Evolutionary conservation across 2,329 filamentous ascomycete species (phyloP).

Genomic region (Nemania sp.): DNA sequence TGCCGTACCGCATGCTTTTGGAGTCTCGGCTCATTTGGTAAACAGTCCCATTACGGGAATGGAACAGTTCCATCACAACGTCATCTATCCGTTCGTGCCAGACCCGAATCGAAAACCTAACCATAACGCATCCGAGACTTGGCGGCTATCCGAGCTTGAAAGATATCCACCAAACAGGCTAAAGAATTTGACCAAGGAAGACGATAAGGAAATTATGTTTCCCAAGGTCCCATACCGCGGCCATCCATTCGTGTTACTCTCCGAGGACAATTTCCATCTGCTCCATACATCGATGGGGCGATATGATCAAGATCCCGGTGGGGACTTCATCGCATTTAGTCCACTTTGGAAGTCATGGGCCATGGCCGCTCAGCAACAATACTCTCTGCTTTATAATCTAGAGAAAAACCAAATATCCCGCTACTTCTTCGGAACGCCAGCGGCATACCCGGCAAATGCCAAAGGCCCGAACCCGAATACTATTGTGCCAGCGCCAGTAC

Average conservation of each 20-base stretch:
- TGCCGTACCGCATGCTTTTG: slow-evolving; percentile 61
- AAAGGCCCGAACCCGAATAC: slow-evolving; percentile 35
- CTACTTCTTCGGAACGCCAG: slow-evolving; percentile 60
- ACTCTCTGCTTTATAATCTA: slow-evolving; percentile 63
- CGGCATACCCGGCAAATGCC: slow-evolving; percentile 44
- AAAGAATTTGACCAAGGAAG: slow-evolving; percentile 33
- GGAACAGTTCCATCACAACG: slow-evolving; percentile 66
- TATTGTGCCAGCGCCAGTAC: slow-evolving; percentile 20
- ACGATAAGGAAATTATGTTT: slow-evolving; percentile 51
- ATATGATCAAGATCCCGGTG: slow-evolving; percentile 54
- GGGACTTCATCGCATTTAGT: slow-evolving; percentile 54
- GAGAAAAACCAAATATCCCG: slow-evolving; percentile 58
- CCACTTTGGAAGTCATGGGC: slow-evolving; percentile 62
- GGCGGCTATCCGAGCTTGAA: slow-evolving; percentile 54
- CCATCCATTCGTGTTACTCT: slow-evolving; percentile 65
- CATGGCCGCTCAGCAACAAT: slow-evolving; percentile 62
- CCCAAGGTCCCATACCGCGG: slow-evolving; percentile 53
- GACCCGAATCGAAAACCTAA: slow-evolving; percentile 52
- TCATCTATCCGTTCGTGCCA: slow-evolving; percentile 65
- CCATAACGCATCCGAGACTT: slow-evolving; percentile 49
- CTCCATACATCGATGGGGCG: slow-evolving; percentile 62
- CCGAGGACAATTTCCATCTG: slow-evolving; percentile 55
- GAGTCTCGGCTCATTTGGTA: slow-evolving; percentile 67
- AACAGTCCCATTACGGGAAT: slow-evolving; percentile 67
- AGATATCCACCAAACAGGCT: slow-evolving; percentile 40